These are phyloP conservation scores for Eucalyptus globulus DNA, from an alignment of 345 rosid species.

Conservation along the genomic window DNA sequence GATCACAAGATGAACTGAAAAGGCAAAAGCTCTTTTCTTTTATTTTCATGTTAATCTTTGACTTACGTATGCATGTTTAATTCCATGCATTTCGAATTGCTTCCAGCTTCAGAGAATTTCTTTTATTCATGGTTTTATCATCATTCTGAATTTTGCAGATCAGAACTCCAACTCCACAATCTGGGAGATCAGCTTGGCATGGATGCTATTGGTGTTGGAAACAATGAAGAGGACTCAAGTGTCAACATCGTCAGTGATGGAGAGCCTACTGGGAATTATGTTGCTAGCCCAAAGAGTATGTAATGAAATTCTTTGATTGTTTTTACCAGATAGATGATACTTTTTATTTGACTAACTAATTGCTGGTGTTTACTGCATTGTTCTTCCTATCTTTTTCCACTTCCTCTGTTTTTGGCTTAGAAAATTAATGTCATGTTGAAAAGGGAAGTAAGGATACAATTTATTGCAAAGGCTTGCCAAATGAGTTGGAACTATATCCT, in stretches of 20 bases:
- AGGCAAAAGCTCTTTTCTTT: constrained; percentile 28
- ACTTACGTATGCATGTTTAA: neutral
- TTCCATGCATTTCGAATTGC: neutral
- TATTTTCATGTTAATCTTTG: neutral
- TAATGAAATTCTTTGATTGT: neutral
- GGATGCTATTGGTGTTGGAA: constrained; percentile 26
- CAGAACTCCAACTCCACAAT: constrained; percentile 61
- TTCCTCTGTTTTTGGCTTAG: neutral
- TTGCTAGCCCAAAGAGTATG: constrained; percentile 17
- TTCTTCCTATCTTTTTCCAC: neutral
- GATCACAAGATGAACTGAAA: constrained; percentile 64
- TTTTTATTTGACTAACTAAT: neutral
- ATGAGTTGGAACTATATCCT: neutral
- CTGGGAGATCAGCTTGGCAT: constrained; percentile 61
- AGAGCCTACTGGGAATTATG: constrained; percentile 30
- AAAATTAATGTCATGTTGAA: neutral
- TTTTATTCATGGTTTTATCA: neutral
- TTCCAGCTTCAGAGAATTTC: neutral
- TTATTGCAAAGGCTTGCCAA: neutral
- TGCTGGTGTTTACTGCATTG: neutral
- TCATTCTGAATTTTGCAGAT: constrained; percentile 28
- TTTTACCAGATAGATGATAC: neutral
- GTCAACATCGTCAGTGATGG: constrained; percentile 52
- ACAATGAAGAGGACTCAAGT: constrained; percentile 51
- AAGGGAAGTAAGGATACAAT: neutral